Conservation (phyloP, 352 stramenopile species). For the Aphanomyces astaci region DNA sequence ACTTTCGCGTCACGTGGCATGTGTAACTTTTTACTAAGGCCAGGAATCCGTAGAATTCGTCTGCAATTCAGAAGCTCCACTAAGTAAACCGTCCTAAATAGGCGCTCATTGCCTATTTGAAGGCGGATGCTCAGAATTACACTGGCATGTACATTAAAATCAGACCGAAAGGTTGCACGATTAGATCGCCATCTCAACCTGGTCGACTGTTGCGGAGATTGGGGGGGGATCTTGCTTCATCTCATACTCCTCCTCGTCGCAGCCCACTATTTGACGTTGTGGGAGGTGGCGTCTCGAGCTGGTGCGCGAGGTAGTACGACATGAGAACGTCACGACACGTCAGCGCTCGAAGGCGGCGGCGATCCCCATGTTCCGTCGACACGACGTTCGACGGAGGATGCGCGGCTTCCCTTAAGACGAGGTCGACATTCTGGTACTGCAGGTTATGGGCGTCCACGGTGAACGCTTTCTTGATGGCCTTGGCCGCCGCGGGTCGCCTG, state of each 20-base stretch:
- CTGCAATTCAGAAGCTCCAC: too few relatives aligned
- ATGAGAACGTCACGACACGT: not conserved
- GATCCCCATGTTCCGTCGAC: not conserved
- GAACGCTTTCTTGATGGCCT: not conserved
- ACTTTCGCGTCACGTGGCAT: too few relatives aligned
- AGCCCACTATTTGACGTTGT: not conserved
- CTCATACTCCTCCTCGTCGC: not conserved
- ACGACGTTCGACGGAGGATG: not conserved
- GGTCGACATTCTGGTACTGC: conserved; percentile 1
- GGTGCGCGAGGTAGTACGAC: not conserved
- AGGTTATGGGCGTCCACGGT: not conserved
- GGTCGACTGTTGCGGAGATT: too few relatives aligned
- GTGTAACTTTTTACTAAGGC: too few relatives aligned
- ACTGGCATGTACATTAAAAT: too few relatives aligned
- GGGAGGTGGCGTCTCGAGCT: not conserved
- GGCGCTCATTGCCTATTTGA: too few relatives aligned
- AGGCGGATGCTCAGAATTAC: too few relatives aligned
- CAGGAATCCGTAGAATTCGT: too few relatives aligned
- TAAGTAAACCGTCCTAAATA: too few relatives aligned
- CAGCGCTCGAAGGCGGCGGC: not conserved
- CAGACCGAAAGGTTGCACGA: too few relatives aligned
- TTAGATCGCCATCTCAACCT: too few relatives aligned
- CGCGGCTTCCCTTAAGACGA: not conserved
- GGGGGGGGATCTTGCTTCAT: too few relatives aligned
- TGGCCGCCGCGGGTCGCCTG: not conserved